Evolutionary conservation across 2,329 filamentous ascomycete species (phyloP).

Genomic region (Chalaropsis ovoidea): DNA sequence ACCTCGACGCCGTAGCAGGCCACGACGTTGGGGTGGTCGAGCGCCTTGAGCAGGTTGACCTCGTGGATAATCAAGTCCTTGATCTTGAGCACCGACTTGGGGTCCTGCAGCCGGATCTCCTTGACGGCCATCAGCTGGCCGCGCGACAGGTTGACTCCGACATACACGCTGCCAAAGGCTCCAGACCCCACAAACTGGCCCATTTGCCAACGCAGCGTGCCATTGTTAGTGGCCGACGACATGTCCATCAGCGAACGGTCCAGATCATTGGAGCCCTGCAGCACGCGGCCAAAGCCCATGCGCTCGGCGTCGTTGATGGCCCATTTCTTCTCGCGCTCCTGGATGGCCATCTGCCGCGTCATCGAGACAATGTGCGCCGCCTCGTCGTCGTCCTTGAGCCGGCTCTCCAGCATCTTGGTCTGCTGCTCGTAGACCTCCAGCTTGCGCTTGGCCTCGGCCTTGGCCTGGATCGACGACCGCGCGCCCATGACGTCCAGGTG

Average conservation of each 20-base stretch:
- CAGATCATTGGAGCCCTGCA: constrained; percentile 91
- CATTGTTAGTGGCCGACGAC: constrained; percentile 87
- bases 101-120: constrained; percentile 86
- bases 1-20: constrained; percentile 98
- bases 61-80: constrained; percentile 91
- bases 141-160: constrained; percentile 91
- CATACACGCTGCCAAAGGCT: constrained; percentile 95
- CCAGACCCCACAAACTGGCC: constrained; percentile 96
- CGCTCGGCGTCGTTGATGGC: constrained; percentile 74
- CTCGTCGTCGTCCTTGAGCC: constrained; percentile 66
- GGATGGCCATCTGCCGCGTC: constrained; percentile 62
- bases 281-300: constrained; percentile 76
- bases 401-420: constrained; percentile 64
- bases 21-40: constrained; percentile 96
- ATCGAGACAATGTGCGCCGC: constrained; percentile 63
- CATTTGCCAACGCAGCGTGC: constrained; percentile 95
- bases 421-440: constrained; percentile 67
- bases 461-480: constrained; percentile 80
- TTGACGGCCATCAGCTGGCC: constrained; percentile 97
- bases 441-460: constrained; percentile 74
- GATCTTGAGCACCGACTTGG: constrained; percentile 88
- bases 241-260: constrained; percentile 90
- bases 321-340: constrained; percentile 65
- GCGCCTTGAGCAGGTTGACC: constrained; percentile 88
- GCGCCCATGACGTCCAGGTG: constrained; percentile 99